phyloP scores from a whole-genome alignment of 192 early-diverging fungal species.

The Gamsiella multidivaricata region DNA sequence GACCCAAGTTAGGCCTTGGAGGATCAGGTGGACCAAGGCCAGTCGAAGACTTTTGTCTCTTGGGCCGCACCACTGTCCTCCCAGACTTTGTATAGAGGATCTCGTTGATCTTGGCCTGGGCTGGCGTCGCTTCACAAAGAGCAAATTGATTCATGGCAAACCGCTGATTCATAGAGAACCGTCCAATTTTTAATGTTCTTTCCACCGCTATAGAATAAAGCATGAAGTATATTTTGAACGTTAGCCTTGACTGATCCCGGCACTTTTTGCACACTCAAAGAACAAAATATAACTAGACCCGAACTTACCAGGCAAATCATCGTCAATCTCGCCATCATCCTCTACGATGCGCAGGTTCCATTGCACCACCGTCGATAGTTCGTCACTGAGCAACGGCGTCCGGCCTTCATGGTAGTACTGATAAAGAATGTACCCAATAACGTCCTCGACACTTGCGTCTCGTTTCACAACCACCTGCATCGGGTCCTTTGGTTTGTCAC shows the following conservation, averaged over 20 bases:
- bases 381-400: constrained; percentile 69
- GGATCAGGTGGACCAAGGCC: constrained; percentile 24
- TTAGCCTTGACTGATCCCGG: too few relatives aligned
- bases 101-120: constrained; percentile 71
- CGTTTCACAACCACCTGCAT: constrained; percentile 78
- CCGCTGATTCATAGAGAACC: constrained; percentile 68
- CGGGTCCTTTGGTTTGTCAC: constrained; percentile 57
- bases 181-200: constrained; percentile 83
- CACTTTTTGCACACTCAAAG: too few relatives aligned
- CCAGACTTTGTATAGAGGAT: constrained; percentile 50
- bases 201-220: constrained; percentile 79
- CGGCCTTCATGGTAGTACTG: constrained; percentile 83
- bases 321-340: constrained; percentile 95
- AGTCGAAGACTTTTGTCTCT: constrained; percentile 24
- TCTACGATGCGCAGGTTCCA: constrained; percentile 96
- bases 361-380: constrained; percentile 72
- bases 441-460: constrained; percentile 90
- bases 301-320: constrained; percentile 88
- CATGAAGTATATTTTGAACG: background rate
- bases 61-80: constrained; percentile 28
- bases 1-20: background rate
- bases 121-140: constrained; percentile 79
- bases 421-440: constrained; percentile 92
- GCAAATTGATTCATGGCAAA: constrained; percentile 94
- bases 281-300: background rate